Evolutionary conservation across 768 basidiomycete species (phyloP), one percentile per base, ranked within the genome.

Genomic region (Amanita inopinata): DNA sequence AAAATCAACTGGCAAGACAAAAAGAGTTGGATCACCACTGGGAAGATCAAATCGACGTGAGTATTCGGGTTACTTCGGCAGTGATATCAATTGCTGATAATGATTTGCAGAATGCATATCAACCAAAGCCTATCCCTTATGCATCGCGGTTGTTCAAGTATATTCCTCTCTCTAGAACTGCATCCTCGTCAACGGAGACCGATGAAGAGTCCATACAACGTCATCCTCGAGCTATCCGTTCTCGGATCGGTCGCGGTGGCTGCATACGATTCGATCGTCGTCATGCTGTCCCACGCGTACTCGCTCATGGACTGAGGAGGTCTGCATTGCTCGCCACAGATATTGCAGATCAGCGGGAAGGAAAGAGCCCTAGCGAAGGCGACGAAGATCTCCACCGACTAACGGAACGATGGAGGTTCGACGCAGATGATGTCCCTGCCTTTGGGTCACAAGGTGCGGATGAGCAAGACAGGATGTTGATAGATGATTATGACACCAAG

Each of bases 21-120:
- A 83, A 80, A 56, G 84, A 91, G 37, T 60, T 69, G 36, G 85
- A 92, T 52, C 73, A 80, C 37, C 73, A 78, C 38, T 94, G 89
- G 82, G 92, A 94, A 51, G 92, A 97, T 55, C 67, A 71, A 40
- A 71, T 88, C 49, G 92, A 96, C 61, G 85, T 89, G 55, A 56
- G 73, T 60, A 2, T 38, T 43, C 25, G 33, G 15, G 41, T 10
- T 28, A 10, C 14, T 34, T 7, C 9, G 2, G 22, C n/a, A n/a
- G 11, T 18, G 27, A 23, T 35, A 11, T 18, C 4, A 28, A 10
- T 33, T 41, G 6, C 36, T 25, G 35, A 30, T 12, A 15, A 40
- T 14, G 20, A 33, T 34, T 47, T 38, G 3, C 48, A 88, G 83
- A 75, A 75, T 47, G 69, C 83, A 1, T 92, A 83, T 54, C 84